Percentiles rank a stretch among this genome's conserved stretches.
Evolutionary conservation across 164 flowering plant species (phyloP).

Genomic region (Stephania yunnanensis): DNA sequence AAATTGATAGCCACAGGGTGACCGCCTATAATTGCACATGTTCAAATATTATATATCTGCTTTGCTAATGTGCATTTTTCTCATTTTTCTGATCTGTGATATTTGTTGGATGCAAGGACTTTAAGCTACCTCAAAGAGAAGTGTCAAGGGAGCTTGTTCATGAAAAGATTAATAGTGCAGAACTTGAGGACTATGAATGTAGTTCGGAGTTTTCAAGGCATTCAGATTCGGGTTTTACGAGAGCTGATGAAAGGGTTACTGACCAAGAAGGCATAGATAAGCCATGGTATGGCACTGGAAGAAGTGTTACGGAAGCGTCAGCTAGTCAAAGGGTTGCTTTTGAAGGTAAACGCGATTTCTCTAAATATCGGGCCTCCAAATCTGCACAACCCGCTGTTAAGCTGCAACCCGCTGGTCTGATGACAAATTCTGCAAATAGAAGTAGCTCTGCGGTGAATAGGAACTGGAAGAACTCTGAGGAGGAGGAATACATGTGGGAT

Average conservation of each 20-base stretch:
- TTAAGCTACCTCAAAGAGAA: conserved; percentile 45
- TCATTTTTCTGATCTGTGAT: conserved; percentile 6
- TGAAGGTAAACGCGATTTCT: conserved; percentile 31
- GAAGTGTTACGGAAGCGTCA: conserved; percentile 30
- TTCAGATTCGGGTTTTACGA: conserved; percentile 37
- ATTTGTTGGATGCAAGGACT: conserved; percentile 24
- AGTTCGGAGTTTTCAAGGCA: conserved; percentile 43
- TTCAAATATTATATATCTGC: background rate
- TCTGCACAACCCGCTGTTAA: conserved; percentile 28
- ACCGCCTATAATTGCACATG: conserved; percentile 37
- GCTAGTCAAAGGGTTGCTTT: conserved; percentile 48
- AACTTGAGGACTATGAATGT: conserved; percentile 46
- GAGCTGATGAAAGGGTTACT: conserved; percentile 30
- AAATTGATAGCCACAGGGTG: conserved; percentile 45
- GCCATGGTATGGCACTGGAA: conserved; percentile 39
- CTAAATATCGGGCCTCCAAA: conserved; percentile 28
- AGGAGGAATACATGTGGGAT: conserved; percentile 90
- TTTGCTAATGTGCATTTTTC: background rate
- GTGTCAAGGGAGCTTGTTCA: conserved; percentile 33
- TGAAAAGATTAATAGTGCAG: conserved; percentile 36
- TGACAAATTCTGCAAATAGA: conserved; percentile 18
- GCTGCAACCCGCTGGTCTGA: conserved; percentile 16
- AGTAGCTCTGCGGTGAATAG: conserved; percentile 32
- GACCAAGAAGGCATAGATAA: conserved; percentile 37
- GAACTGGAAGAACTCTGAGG: conserved; percentile 91